These are phyloP conservation scores for Pseudisothecium myosuroides DNA, from an alignment of 225 moss, liverwort and hornwort genomes.

Conservation along the genomic window DNA sequence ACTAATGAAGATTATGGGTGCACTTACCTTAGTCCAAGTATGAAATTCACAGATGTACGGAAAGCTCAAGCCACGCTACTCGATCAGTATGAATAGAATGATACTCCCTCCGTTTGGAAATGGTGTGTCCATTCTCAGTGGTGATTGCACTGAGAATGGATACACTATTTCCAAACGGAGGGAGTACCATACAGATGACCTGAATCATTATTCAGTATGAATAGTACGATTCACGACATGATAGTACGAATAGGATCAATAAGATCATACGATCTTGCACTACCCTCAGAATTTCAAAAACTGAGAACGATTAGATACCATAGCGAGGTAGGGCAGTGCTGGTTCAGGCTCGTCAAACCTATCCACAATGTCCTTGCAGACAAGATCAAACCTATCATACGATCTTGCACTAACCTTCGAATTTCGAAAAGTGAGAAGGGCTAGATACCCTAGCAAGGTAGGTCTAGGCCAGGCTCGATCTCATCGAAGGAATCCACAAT, in stretches of 20 bases:
- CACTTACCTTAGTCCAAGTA: neutral
- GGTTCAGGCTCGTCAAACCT: neutral
- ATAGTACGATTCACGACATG: neutral
- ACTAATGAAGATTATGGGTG: neutral
- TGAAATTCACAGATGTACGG: neutral
- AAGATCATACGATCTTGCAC: neutral
- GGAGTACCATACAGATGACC: no score
- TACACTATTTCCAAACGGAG: no score
- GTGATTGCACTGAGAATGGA: no score
- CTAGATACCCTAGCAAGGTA: no score
- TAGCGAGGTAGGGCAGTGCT: neutral
- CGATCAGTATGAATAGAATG: neutral
- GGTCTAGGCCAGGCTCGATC: constrained; percentile 28
- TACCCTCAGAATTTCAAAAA: neutral
- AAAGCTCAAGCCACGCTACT: neutral
- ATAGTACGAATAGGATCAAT: neutral
- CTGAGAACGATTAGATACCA: neutral
- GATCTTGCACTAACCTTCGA: neutral
- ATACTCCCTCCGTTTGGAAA: no score
- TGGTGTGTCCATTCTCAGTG: no score
- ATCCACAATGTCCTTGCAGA: neutral
- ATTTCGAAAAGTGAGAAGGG: neutral
- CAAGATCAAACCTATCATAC: no score
- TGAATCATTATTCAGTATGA: neutral
- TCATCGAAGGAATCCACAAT: constrained; percentile 48